Evolutionary conservation across 176 grass and related monocot genomes (phyloP).

Genomic region (Aegilops bicornis): DNA sequence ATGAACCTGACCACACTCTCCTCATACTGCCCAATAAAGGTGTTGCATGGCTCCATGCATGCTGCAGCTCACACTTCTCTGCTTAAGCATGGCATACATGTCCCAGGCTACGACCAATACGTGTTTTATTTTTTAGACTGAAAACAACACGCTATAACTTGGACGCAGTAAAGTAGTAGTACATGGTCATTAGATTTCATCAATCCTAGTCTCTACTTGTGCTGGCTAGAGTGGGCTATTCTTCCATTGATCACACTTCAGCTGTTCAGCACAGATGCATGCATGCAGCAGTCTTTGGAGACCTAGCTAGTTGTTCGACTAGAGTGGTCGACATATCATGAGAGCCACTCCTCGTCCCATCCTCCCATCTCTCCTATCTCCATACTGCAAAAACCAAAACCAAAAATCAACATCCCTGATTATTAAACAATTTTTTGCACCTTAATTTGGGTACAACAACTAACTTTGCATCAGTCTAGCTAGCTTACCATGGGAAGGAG

Average conservation of each 20-base stretch:
- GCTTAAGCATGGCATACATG: not conserved
- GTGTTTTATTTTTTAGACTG: too few species aligned
- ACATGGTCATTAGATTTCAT: not conserved
- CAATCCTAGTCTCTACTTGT: not conserved
- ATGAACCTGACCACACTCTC: not conserved
- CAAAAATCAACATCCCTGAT: not conserved
- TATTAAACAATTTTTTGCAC: not conserved
- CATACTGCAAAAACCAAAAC: conserved; percentile 35
- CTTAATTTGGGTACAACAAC: not conserved
- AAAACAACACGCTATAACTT: too few species aligned
- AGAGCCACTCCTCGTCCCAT: conserved; percentile 69
- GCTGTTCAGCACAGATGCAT: not conserved
- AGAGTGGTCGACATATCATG: conserved; percentile 16
- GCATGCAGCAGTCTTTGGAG: not conserved
- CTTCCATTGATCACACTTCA: conserved; percentile 1
- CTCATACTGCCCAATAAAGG: conserved; percentile 4
- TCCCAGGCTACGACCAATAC: not conserved
- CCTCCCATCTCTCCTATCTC: conserved; percentile 78
- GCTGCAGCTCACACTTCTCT: not conserved
- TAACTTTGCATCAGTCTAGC: not conserved
- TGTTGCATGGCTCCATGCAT: not conserved
- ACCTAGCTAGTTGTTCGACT: not conserved
- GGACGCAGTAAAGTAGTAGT: too few species aligned
- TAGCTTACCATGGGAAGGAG: conserved; percentile 64
- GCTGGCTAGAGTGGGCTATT: conserved; percentile 6